phyloP scores from a whole-genome alignment of 2,329 filamentous ascomycete species.

The Laburnicola sp. region DNA sequence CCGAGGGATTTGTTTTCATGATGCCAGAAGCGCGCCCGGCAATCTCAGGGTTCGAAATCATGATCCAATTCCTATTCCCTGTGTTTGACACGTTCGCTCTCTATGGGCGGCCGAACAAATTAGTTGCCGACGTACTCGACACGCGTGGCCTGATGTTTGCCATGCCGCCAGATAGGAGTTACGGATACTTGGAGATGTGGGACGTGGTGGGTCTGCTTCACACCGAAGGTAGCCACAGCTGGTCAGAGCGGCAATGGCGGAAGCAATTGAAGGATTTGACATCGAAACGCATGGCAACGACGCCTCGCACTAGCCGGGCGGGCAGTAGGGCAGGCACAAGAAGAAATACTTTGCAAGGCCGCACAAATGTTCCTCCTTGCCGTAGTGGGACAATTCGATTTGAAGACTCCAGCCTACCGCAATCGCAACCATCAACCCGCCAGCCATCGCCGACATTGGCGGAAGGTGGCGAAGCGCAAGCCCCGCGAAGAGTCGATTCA shows the following conservation, averaged over 20 bases:
- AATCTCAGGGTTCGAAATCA: slow-evolving; percentile 91
- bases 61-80: slow-evolving; percentile 89
- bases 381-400: slow-evolving; percentile 45
- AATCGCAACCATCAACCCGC: slow-evolving; percentile 51
- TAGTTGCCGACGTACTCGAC: slow-evolving; percentile 86
- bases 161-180: slow-evolving; percentile 84
- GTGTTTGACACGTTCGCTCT: slow-evolving; percentile 90
- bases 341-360: slow-evolving; percentile 48
- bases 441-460: slow-evolving; percentile 48
- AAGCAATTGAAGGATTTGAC: slow-evolving; percentile 87
- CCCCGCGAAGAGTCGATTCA: slow-evolving; percentile 48
- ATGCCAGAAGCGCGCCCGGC: slow-evolving; percentile 96
- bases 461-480: slow-evolving; percentile 28
- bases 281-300: slow-evolving; percentile 69
- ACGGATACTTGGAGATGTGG: slow-evolving; percentile 86
- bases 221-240: slow-evolving; percentile 72
- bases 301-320: slow-evolving; percentile 26
- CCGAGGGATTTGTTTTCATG: slow-evolving; percentile 94
- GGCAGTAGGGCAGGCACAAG: slow-evolving; percentile 42
- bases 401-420: slow-evolving; percentile 47
- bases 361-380: slow-evolving; percentile 44
- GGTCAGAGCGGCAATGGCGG: slow-evolving; percentile 89
- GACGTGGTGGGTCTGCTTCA: slow-evolving; percentile 82
- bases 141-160: slow-evolving; percentile 95
- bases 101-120: slow-evolving; percentile 83